A percentile compares a stretch with the other conserved stretches of the same genome.
Conservation (phyloP, 441 rosid species). For the Pelargonium citronellum region DNA sequence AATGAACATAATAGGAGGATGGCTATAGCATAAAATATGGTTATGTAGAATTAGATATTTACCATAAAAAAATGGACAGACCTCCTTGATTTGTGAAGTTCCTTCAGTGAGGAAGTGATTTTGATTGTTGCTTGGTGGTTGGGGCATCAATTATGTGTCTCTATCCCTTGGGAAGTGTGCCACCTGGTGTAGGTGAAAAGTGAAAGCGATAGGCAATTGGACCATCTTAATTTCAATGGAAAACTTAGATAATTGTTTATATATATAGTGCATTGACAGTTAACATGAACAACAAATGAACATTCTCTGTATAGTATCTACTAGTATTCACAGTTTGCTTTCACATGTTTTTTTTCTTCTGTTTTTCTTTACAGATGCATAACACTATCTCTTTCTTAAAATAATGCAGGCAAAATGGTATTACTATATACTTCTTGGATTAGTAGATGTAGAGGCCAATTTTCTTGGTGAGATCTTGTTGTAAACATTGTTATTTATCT, state of each 20-base stretch:
- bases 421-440: slow-evolving; percentile 59
- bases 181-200: not conserved
- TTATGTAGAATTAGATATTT: too few relatives aligned
- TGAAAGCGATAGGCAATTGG: too few relatives aligned
- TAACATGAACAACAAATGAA: too few relatives aligned
- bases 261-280: too few relatives aligned
- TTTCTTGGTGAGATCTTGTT: slow-evolving; percentile 63
- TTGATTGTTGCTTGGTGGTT: not conserved
- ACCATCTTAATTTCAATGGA: too few relatives aligned
- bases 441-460: slow-evolving; percentile 84
- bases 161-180: not conserved
- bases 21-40: too few relatives aligned
- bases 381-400: slow-evolving; percentile 17
- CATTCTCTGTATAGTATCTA: too few relatives aligned
- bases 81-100: too few relatives aligned
- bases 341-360: not conserved
- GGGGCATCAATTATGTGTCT: not conserved
- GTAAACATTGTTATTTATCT: not conserved
- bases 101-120: too few relatives aligned
- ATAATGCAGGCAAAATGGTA: slow-evolving; percentile 86
- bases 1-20: not conserved
- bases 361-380: not conserved
- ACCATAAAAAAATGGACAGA: too few relatives aligned
- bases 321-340: too few relatives aligned
- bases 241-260: too few relatives aligned